phyloP scores from a whole-genome alignment of 352 stramenopile genomes.

The Lagenidium giganteum region DNA sequence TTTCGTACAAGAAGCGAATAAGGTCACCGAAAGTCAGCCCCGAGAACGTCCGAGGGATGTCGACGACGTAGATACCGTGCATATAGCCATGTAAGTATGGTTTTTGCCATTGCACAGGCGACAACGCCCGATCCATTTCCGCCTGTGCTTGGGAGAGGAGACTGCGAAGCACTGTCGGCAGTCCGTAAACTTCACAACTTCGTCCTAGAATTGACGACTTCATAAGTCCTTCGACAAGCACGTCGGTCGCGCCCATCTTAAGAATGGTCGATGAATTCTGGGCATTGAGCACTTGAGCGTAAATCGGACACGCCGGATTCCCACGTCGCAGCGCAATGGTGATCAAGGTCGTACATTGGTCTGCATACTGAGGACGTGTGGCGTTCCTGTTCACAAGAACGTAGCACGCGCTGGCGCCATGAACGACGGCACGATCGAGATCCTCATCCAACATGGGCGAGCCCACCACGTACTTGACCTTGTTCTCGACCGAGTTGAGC shows the following conservation, averaged over 20 bases:
- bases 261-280: constrained; percentile 57
- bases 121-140: constrained; percentile 47
- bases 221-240: constrained; percentile 60
- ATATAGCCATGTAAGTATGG: constrained; percentile 66
- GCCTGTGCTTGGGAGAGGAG: constrained; percentile 48
- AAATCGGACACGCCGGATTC: constrained; percentile 70
- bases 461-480: constrained; percentile 81
- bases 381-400: constrained; percentile 63
- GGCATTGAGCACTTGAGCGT: constrained; percentile 70
- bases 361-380: constrained; percentile 43
- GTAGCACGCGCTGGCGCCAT: constrained; percentile 52
- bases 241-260: constrained; percentile 71
- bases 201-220: constrained; percentile 69
- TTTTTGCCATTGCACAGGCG: constrained; percentile 55
- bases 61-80: constrained; percentile 68
- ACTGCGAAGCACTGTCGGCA: constrained; percentile 67
- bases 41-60: constrained; percentile 76
- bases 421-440: constrained; percentile 49
- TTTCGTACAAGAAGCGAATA: constrained; percentile 77
- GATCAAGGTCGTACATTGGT: constrained; percentile 67
- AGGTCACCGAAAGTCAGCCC: constrained; percentile 76
- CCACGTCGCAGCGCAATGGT: constrained; percentile 68
- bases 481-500: constrained; percentile 66
- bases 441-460: constrained; percentile 78
- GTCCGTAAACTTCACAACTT: constrained; percentile 58